phyloP scores from a whole-genome alignment of 805 yeast species.

The Tetrapisispora pingtungensis region DNA sequence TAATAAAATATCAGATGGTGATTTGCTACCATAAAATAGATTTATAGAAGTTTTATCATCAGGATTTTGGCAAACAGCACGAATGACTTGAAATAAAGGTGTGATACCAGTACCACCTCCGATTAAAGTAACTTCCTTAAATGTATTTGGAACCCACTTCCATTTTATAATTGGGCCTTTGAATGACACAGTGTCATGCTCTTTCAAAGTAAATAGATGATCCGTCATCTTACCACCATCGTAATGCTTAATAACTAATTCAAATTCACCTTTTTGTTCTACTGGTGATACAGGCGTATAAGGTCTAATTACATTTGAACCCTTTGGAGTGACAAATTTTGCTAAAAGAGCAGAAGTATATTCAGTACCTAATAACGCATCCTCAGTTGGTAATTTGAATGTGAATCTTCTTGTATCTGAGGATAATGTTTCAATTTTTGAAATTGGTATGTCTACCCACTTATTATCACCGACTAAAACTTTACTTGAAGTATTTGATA shows the following conservation, averaged over 20 bases:
- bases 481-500: slow-evolving; percentile 14
- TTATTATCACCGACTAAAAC: slow-evolving; percentile 52
- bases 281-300: slow-evolving; percentile 78
- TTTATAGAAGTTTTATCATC: slow-evolving; percentile 72
- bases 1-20: slow-evolving; percentile 72
- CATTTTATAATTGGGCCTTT: slow-evolving; percentile 92
- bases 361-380: slow-evolving; percentile 63
- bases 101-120: slow-evolving; percentile 98
- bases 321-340: slow-evolving; percentile 75
- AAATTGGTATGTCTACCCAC: slow-evolving; percentile 61
- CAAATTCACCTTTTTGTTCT: slow-evolving; percentile 61
- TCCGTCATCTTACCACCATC: slow-evolving; percentile 74
- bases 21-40: slow-evolving; percentile 69
- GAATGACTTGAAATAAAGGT: slow-evolving; percentile 82
- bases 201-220: slow-evolving; percentile 61
- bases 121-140: slow-evolving; percentile 64
- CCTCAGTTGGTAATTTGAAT: slow-evolving; percentile 58
- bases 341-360: slow-evolving; percentile 75
- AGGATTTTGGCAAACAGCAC: slow-evolving; percentile 67
- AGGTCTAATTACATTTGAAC: slow-evolving; percentile 77
- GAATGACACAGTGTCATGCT: slow-evolving; percentile 74
- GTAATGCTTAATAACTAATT: slow-evolving; percentile 76
- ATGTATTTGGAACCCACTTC: slow-evolving; percentile 82
- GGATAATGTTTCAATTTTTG: slow-evolving; percentile 37
- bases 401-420: slow-evolving; percentile 57